Conservation (phyloP, 176 grass and related monocot genomes). For the Juncus inflexus region DNA sequence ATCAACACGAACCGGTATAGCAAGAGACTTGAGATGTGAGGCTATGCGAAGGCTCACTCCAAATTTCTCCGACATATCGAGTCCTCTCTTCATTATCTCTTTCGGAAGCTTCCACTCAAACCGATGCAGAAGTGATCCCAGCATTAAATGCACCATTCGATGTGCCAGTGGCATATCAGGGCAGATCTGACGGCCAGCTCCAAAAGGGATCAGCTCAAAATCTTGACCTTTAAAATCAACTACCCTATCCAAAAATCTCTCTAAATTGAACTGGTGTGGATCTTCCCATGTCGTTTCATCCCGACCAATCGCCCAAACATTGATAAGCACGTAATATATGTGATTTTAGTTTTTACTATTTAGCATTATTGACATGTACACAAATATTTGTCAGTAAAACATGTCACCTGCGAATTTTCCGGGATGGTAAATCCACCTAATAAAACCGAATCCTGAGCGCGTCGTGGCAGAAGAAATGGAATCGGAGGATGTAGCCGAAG, state of each 20-base stretch:
- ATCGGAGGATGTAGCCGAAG: conserved; percentile 17
- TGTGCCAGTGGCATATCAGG: conserved; percentile 26
- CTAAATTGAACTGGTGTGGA: conserved; percentile 39
- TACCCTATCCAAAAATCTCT: conserved; percentile 31
- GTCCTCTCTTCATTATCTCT: neutral
- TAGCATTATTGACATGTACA: too few relatives aligned
- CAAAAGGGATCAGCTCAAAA: conserved; percentile 45
- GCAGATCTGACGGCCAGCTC: conserved; percentile 36
- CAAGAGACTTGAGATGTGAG: conserved; percentile 20
- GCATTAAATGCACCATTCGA: conserved; percentile 41
- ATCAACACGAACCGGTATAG: neutral
- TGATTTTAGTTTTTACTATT: too few relatives aligned
- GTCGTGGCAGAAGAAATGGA: conserved; percentile 23
- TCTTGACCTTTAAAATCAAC: conserved; percentile 33
- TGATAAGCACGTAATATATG: conserved; percentile 28
- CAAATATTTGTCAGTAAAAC: too few relatives aligned
- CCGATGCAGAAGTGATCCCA: conserved; percentile 27
- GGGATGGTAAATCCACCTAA: conserved; percentile 30
- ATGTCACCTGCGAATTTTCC: conserved; percentile 2
- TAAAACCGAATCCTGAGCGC: neutral
- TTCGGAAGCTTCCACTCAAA: conserved; percentile 42
- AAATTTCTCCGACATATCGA: conserved; percentile 29
- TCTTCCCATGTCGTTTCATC: conserved; percentile 27
- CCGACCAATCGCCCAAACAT: conserved; percentile 46
- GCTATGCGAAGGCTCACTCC: conserved; percentile 26